A percentile compares a stretch with the other conserved stretches of the same genome.
Evolutionary conservation across 2,329 filamentous ascomycete species (phyloP).

Genomic region (Cercospora nicotianae): DNA sequence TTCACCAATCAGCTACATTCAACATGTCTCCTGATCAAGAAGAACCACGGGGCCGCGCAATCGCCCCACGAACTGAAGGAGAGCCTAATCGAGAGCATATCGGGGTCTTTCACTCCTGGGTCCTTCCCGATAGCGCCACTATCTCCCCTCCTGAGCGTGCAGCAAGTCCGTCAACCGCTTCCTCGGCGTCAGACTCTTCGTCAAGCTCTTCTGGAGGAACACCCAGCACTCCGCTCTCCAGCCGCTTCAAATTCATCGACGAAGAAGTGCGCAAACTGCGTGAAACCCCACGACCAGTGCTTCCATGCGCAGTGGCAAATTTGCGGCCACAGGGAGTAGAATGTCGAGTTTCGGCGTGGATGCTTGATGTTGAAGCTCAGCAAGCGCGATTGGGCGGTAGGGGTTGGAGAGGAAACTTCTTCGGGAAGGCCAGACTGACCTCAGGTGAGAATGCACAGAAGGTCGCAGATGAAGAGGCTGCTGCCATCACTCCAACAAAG

Average conservation of each 20-base stretch:
- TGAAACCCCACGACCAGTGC: not conserved
- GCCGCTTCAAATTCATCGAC: not conserved
- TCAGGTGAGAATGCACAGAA: not conserved
- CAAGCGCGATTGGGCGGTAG: not conserved
- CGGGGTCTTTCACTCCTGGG: not conserved
- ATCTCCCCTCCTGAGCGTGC: not conserved
- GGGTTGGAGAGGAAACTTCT: not conserved
- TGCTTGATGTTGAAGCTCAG: conserved; percentile 8
- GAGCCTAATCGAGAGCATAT: not conserved
- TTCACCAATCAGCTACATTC: not conserved
- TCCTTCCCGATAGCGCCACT: not conserved
- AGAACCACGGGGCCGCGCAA: not conserved
- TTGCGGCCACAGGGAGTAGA: not conserved
- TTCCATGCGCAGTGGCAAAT: not conserved
- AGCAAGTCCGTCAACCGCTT: conserved; percentile 1
- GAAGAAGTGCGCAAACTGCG: not conserved
- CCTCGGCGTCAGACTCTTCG: not conserved
- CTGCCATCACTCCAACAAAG: not conserved
- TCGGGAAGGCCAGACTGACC: not conserved
- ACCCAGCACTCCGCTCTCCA: not conserved
- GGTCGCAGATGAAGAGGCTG: not conserved
- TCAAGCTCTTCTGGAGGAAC: not conserved
- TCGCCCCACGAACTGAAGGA: not conserved
- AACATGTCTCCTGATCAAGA: not conserved
- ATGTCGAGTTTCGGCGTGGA: not conserved